Conservation (phyloP, 495 filamentous ascomycete species). For the Penicillium antarcticum region DNA sequence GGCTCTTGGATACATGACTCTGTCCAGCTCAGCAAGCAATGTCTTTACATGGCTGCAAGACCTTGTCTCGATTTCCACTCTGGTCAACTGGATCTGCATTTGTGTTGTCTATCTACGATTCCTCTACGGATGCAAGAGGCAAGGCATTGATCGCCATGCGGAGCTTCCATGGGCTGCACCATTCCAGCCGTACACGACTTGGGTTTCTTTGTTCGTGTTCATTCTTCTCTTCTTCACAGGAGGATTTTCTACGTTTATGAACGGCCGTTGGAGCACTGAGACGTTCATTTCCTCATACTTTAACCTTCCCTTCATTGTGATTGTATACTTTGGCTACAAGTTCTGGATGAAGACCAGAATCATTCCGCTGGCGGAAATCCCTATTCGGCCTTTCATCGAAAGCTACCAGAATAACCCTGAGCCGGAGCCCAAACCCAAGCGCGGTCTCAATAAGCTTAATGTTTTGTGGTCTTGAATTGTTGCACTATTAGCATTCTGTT, state of each 20-base stretch:
- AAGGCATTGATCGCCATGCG: constrained; percentile 35
- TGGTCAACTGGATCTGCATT: constrained; percentile 55
- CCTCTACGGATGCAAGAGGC: constrained; percentile 46
- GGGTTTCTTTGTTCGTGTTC: constrained; percentile 44
- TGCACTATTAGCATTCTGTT: no score
- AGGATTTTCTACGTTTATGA: constrained; percentile 43
- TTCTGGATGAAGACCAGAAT: constrained; percentile 52
- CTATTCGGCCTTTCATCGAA: constrained; percentile 25
- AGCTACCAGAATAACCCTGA: constrained; percentile 21
- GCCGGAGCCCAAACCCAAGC: constrained; percentile 12
- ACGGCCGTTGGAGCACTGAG: constrained; percentile 38
- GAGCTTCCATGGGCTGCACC: constrained; percentile 50
- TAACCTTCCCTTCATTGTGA: constrained; percentile 52
- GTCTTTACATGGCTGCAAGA: constrained; percentile 59
- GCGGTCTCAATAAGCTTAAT: constrained; percentile 16
- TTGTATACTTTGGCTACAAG: constrained; percentile 54
- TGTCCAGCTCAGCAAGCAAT: constrained; percentile 46
- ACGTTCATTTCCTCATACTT: constrained; percentile 30
- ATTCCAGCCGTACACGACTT: constrained; percentile 51
- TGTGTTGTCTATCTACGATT: constrained; percentile 54
- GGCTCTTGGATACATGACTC: constrained; percentile 54
- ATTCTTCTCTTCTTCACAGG: constrained; percentile 37
- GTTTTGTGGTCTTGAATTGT: constrained; percentile 19
- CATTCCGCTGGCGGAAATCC: constrained; percentile 47
- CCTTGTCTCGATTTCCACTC: constrained; percentile 48